A percentile compares a stretch with the other conserved stretches of the same genome.
Conservation (phyloP, 2,329 filamentous ascomycete species). For the Pestalotiopsis sp. region DNA sequence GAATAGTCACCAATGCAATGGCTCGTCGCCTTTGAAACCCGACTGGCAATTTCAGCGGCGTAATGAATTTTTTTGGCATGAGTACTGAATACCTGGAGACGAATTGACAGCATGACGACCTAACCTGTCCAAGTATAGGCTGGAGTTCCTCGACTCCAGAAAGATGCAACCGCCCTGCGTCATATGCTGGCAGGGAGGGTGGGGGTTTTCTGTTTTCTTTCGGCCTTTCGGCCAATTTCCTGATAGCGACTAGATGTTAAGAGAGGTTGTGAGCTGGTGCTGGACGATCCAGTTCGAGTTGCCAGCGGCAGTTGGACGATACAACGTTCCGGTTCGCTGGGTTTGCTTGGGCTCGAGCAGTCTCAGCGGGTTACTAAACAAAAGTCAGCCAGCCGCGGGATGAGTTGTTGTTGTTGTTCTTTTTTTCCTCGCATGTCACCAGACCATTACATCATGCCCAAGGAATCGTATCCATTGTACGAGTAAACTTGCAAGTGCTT, state of each 20-base stretch:
- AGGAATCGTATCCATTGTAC: neutral
- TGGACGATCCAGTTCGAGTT: neutral
- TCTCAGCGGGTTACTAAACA: neutral
- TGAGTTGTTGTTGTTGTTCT: neutral
- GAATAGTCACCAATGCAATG: neutral
- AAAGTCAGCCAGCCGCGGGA: neutral
- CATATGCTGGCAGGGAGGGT: slow-evolving; percentile 5
- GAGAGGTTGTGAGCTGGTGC: neutral
- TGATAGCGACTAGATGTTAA: neutral
- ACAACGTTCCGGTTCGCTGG: neutral
- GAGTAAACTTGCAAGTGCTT: neutral
- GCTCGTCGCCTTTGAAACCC: neutral
- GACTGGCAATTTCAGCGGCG: neutral
- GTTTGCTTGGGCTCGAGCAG: neutral
- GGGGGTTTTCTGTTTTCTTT: neutral
- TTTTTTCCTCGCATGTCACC: neutral
- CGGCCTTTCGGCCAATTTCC: slow-evolving; percentile 14
- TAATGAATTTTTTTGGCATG: neutral
- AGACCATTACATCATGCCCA: neutral
- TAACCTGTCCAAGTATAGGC: slow-evolving; percentile 6
- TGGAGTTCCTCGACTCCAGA: neutral
- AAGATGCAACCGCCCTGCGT: slow-evolving; percentile 13
- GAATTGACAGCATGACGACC: neutral
- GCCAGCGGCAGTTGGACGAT: neutral
- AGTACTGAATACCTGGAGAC: slow-evolving; percentile 7